These are phyloP conservation scores for Ilex aquifolium DNA, from an alignment of 257 asterid genomes.

Conservation along the genomic window DNA sequence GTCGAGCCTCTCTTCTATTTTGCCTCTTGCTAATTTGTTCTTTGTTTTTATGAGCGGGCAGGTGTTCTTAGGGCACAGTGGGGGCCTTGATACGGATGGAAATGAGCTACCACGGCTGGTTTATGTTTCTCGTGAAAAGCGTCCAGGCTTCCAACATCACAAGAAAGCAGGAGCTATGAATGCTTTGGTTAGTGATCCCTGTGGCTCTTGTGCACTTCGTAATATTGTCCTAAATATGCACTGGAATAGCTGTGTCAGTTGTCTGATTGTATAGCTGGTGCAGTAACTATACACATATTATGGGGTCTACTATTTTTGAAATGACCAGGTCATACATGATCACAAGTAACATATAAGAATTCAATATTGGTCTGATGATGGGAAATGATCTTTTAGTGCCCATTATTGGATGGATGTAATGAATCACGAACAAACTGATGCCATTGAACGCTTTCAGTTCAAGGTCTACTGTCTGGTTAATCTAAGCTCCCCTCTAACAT, in stretches of 20 bases:
- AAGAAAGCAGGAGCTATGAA: constrained; percentile 88
- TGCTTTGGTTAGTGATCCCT: constrained; percentile 57
- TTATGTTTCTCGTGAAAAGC: constrained; percentile 80
- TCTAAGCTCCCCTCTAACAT: no score
- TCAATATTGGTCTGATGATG: no score
- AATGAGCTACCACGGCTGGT: constrained; percentile 75
- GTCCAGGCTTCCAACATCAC: constrained; percentile 87
- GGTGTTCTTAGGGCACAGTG: constrained; percentile 77
- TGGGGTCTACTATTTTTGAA: no score
- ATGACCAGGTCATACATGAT: no score
- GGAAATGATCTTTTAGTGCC: no score
- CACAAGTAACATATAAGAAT: not conserved
- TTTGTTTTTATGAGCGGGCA: constrained; percentile 16
- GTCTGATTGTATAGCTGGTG: no score
- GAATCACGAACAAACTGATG: no score
- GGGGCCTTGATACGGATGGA: constrained; percentile 71
- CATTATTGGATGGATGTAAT: no score
- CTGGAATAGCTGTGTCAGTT: no score
- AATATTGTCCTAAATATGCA: not conserved
- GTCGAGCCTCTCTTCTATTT: not conserved
- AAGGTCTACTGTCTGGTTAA: no score
- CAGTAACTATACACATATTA: no score
- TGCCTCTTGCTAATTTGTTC: not conserved
- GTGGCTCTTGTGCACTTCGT: not conserved
- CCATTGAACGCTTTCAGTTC: no score